Evolutionary conservation across 73 alveolate species (phyloP).

Genomic region (Paraurostyla sp.): DNA sequence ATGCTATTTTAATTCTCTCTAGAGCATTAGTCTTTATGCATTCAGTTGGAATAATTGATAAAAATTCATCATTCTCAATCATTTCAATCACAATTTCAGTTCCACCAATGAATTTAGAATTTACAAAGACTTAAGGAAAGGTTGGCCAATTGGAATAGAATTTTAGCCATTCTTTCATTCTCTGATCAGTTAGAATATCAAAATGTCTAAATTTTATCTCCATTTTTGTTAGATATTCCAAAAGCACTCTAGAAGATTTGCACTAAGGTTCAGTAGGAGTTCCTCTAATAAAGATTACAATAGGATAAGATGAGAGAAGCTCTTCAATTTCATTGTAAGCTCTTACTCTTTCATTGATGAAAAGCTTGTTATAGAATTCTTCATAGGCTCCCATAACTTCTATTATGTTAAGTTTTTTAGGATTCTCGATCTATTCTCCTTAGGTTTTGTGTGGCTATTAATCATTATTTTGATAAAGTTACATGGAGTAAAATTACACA

Average conservation of each 20-base stretch:
- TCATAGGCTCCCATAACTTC: slow-evolving; percentile 21
- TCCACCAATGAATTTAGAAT: slow-evolving; percentile 70
- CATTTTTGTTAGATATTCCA: slow-evolving; percentile 35
- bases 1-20: slow-evolving; percentile 57
- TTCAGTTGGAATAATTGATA: slow-evolving; percentile 63
- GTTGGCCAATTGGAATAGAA: slow-evolving; percentile 65
- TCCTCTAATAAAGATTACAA: slow-evolving; percentile 69
- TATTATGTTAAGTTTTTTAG: background rate
- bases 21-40: slow-evolving; percentile 71
- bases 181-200: slow-evolving; percentile 46
- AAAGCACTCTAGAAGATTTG: slow-evolving; percentile 18
- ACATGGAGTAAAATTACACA: slow-evolving; percentile 1
- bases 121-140: slow-evolving; percentile 71
- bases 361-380: slow-evolving; percentile 8
- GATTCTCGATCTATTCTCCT: background rate
- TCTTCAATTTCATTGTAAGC: slow-evolving; percentile 52
- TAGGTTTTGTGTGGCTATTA: slow-evolving; percentile 24
- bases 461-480: background rate
- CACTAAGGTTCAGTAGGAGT: slow-evolving; percentile 60
- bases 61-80: slow-evolving; percentile 57
- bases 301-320: slow-evolving; percentile 16
- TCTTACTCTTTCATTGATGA: slow-evolving; percentile 43
- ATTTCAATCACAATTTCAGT: slow-evolving; percentile 42
- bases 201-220: slow-evolving; percentile 52
- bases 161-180: slow-evolving; percentile 71